A percentile compares a stretch with the other conserved stretches of the same genome.
Evolutionary conservation across 306 rosid species (phyloP).

Genomic region (Pterocarpus macrocarpus): DNA sequence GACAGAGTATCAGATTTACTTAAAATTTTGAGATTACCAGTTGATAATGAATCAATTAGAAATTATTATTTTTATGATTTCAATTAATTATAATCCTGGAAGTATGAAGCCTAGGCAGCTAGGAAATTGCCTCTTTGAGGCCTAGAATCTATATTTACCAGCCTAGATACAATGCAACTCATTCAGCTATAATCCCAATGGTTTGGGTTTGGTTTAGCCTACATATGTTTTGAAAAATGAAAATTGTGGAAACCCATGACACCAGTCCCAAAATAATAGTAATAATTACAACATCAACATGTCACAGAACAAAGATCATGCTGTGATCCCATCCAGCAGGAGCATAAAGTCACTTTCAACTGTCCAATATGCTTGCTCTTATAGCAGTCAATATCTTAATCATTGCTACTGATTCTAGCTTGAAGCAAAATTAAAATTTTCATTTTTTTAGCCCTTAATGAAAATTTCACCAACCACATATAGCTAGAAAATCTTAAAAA

Average conservation of each 20-base stretch:
- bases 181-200: neutral
- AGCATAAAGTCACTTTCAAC: conserved; percentile 15
- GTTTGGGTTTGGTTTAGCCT: conserved; percentile 7
- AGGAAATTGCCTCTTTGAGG: neutral
- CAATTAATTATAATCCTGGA: neutral
- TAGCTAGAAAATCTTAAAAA: neutral
- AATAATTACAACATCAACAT: neutral
- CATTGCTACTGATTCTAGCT: neutral
- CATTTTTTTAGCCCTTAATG: neutral
- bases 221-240: neutral
- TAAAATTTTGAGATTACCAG: neutral
- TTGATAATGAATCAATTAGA: neutral
- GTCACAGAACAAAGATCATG: conserved; percentile 12
- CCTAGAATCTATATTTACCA: conserved; percentile 2
- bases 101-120: neutral
- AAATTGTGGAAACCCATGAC: conserved; percentile 3
- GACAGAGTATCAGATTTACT: neutral
- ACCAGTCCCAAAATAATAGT: conserved; percentile 23
- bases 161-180: conserved; percentile 8
- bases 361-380: neutral
- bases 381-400: conserved; percentile 20
- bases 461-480: conserved; percentile 21
- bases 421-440: neutral
- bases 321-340: neutral
- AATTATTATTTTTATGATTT: neutral